Conservation (phyloP, 2,329 filamentous ascomycete species). For the Pseudocercospora vitis region DNA sequence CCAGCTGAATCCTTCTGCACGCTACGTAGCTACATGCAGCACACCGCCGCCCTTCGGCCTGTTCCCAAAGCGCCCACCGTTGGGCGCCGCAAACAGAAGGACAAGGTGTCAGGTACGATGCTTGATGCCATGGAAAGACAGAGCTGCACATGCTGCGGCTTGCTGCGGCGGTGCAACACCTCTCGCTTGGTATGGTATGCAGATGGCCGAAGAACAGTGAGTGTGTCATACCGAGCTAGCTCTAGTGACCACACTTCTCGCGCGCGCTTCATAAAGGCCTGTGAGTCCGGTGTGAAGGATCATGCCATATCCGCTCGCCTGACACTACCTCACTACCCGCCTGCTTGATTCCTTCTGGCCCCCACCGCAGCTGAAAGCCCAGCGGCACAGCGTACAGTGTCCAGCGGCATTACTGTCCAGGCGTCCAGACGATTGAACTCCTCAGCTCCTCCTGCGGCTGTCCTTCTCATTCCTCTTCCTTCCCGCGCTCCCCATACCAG, state of each 20-base stretch:
- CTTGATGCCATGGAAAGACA: neutral
- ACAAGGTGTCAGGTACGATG: neutral
- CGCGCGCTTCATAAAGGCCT: slow-evolving; percentile 7
- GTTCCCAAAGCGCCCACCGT: too few relatives aligned
- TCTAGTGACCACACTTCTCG: slow-evolving; percentile 6
- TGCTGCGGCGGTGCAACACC: slow-evolving; percentile 13
- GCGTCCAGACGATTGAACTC: neutral
- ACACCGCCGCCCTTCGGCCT: slow-evolving; percentile 6
- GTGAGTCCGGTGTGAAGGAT: slow-evolving; percentile 3
- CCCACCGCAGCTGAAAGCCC: slow-evolving; percentile 8
- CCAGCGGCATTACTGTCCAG: neutral
- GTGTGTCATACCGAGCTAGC: slow-evolving; percentile 11
- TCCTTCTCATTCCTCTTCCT: neutral
- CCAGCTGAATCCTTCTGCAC: slow-evolving; percentile 8
- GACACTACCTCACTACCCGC: neutral
- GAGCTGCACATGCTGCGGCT: slow-evolving; percentile 11
- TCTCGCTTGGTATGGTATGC: neutral
- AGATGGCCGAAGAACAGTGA: slow-evolving; percentile 1
- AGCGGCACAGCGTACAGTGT: neutral
- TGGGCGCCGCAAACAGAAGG: neutral
- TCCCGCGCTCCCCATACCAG: neutral
- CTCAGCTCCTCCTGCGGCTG: slow-evolving; percentile 3
- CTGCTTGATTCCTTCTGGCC: slow-evolving; percentile 1
- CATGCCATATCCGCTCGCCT: slow-evolving; percentile 2
- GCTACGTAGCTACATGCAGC: slow-evolving; percentile 5